These are phyloP conservation scores for Calonectria multiphialidica DNA, from an alignment of 2,329 filamentous ascomycete species.

Conservation along the genomic window DNA sequence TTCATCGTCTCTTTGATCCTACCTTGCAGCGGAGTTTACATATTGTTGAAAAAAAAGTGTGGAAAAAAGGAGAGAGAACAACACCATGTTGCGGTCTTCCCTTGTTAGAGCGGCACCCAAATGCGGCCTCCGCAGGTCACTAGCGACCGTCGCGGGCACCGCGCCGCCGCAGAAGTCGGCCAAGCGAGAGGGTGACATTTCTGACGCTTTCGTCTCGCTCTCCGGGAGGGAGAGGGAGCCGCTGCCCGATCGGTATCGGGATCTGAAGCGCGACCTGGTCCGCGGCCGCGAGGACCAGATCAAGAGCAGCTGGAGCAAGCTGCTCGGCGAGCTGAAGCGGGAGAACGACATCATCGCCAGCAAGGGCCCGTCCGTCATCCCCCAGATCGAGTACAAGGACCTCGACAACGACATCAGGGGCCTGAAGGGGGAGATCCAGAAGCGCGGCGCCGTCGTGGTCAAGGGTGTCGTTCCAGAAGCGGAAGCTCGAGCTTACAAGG, in stretches of 20 bases:
- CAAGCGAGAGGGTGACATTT: conserved; percentile 72
- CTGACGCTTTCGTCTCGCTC: conserved; percentile 71
- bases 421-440: conserved; percentile 64
- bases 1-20: background rate
- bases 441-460: conserved; percentile 74
- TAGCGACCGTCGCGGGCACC: conserved; percentile 31
- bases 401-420: conserved; percentile 54
- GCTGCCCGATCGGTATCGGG: conserved; percentile 67
- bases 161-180: conserved; percentile 26
- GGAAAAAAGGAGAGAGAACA: background rate
- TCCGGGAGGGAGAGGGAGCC: conserved; percentile 59
- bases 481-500: conserved; percentile 75
- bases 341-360: conserved; percentile 62
- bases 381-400: conserved; percentile 61
- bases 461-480: conserved; percentile 73
- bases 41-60: background rate
- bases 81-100: conserved; percentile 38
- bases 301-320: conserved; percentile 59
- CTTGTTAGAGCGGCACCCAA: conserved; percentile 24
- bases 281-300: conserved; percentile 62
- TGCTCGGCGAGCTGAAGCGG: conserved; percentile 57
- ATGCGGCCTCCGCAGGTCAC: conserved; percentile 27
- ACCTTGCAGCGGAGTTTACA: background rate
- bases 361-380: conserved; percentile 62
- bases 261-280: conserved; percentile 67